Conservation (phyloP, 495 filamentous ascomycete species). For the Lindgomyces ingoldianus region DNA sequence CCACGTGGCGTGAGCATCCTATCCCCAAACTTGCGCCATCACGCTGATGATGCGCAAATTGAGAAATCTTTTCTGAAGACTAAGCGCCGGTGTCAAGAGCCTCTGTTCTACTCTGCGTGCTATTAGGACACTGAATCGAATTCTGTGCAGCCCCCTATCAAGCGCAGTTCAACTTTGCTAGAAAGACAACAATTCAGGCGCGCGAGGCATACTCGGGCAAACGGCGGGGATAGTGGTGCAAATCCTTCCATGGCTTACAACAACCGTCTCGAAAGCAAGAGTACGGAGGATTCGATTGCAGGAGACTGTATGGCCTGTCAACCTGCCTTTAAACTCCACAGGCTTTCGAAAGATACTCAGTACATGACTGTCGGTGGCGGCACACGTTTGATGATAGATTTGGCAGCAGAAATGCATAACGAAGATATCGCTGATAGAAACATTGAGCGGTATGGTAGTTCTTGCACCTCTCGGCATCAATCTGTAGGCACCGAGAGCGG, state of each 20-base stretch:
- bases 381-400: background rate
- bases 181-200: too few species aligned
- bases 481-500: slow-evolving; percentile 32
- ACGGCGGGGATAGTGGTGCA: background rate
- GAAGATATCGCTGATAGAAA: slow-evolving; percentile 42
- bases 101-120: background rate
- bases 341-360: background rate
- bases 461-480: slow-evolving; percentile 21
- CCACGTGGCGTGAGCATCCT: background rate
- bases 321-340: background rate
- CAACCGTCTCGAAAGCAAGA: too few species aligned
- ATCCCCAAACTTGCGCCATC: background rate
- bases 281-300: slow-evolving; percentile 3
- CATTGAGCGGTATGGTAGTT: slow-evolving; percentile 4
- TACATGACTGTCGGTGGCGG: slow-evolving; percentile 30
- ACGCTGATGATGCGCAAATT: slow-evolving; percentile 9
- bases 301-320: slow-evolving; percentile 5
- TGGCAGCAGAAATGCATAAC: slow-evolving; percentile 16
- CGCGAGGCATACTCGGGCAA: too few species aligned
- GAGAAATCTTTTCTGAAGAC: slow-evolving; percentile 7
- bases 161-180: too few species aligned
- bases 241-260: background rate
- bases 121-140: too few species aligned
- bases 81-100: background rate
- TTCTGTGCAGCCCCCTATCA: too few species aligned